Conservation (phyloP, 768 basidiomycete species). For the Infundibulicybe gibba region DNA sequence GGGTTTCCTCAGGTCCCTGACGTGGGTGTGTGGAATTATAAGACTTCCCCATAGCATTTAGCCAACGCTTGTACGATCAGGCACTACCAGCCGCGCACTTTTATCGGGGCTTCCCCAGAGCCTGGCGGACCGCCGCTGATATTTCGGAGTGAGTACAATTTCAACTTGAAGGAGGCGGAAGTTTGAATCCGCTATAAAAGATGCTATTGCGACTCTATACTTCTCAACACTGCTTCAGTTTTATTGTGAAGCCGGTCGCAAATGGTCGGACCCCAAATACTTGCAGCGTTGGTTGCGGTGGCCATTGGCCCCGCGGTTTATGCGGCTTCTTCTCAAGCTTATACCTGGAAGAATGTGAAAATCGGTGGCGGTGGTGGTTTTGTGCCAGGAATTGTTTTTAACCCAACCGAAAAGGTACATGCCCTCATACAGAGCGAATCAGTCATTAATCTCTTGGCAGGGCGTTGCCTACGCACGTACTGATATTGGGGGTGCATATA, state of each 20-base stretch:
- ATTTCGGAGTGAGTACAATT: slow-evolving; percentile 9
- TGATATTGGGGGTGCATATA: slow-evolving; percentile 66
- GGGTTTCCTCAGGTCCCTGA: too few species aligned
- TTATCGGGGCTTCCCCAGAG: slow-evolving; percentile 13
- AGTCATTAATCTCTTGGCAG: slow-evolving; percentile 15
- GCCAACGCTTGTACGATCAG: too few species aligned
- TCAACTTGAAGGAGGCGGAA: too few species aligned
- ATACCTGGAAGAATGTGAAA: slow-evolving; percentile 65
- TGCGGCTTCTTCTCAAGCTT: slow-evolving; percentile 44
- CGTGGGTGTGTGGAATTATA: too few species aligned
- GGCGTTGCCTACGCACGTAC: slow-evolving; percentile 65
- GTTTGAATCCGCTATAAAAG: too few species aligned
- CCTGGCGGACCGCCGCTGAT: slow-evolving; percentile 13
- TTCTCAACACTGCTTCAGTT: neutral
- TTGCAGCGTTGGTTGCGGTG: slow-evolving; percentile 25
- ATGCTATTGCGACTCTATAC: too few species aligned
- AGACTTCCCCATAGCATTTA: too few species aligned
- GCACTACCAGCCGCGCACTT: slow-evolving; percentile 13
- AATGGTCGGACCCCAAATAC: slow-evolving; percentile 28
- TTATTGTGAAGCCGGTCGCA: slow-evolving; percentile 1
- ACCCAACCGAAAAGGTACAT: slow-evolving; percentile 43
- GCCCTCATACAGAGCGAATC: neutral
- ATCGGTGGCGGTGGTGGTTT: slow-evolving; percentile 47
- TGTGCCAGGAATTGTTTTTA: slow-evolving; percentile 59
- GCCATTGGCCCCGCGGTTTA: slow-evolving; percentile 21